phyloP scores from a whole-genome alignment of 345 rosid genomes.

The Euphorbia peplus region DNA sequence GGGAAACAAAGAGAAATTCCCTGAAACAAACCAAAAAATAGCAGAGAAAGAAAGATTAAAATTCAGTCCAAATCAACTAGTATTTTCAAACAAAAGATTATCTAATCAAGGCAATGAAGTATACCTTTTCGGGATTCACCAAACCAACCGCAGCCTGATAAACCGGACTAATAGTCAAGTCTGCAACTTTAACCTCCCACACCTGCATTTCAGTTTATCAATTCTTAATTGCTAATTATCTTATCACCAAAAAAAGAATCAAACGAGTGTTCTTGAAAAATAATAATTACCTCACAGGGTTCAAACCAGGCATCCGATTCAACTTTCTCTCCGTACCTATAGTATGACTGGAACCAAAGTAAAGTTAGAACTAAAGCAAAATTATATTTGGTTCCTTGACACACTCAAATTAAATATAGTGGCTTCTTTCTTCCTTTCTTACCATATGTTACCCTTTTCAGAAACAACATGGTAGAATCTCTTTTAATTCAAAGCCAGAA shows the following conservation, averaged over 20 bases:
- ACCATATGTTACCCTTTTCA: too few species aligned
- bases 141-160: slow-evolving; percentile 81
- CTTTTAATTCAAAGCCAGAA: too few species aligned
- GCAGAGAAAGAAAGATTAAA: not conserved
- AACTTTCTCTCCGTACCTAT: slow-evolving; percentile 54
- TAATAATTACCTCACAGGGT: slow-evolving; percentile 66
- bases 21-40: slow-evolving; percentile 29
- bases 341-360: slow-evolving; percentile 60
- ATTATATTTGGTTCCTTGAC: too few species aligned
- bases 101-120: not conserved
- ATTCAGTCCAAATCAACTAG: not conserved
- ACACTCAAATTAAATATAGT: too few species aligned
- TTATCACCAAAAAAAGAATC: not conserved
- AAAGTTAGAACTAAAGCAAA: slow-evolving; percentile 11
- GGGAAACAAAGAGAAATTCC: slow-evolving; percentile 92
- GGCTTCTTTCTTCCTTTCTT: too few species aligned
- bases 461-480: too few species aligned
- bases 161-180: slow-evolving; percentile 90
- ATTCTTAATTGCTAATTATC: not conserved
- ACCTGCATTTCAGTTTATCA: slow-evolving; percentile 43
- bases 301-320: slow-evolving; percentile 96
- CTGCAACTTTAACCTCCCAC: slow-evolving; percentile 99
- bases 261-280: not conserved
- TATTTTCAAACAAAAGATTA: slow-evolving; percentile 1
- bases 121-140: slow-evolving; percentile 82